Evolutionary conservation across 2,329 filamentous ascomycete species (phyloP).

Genomic region (Aspergillus viridinutans): DNA sequence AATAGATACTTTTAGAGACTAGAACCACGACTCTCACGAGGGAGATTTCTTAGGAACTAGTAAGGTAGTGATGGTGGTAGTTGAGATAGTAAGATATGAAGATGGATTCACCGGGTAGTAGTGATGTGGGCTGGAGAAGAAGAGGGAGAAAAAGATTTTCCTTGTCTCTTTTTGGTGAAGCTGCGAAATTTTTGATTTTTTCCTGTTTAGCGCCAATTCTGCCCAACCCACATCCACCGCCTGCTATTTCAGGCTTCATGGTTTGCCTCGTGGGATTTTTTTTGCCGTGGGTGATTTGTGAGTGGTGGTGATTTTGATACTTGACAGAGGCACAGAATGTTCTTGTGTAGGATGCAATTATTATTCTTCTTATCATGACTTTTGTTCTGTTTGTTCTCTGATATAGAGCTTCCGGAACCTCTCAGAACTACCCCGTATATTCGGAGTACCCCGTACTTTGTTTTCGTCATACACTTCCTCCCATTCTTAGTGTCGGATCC

Average conservation of each 20-base stretch:
- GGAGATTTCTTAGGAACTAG: conserved; percentile 32
- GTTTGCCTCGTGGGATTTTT: conserved; percentile 7
- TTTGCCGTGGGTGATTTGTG: conserved; percentile 5
- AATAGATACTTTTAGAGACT: conserved; percentile 20
- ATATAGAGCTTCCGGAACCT: not conserved
- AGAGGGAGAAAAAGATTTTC: conserved; percentile 15
- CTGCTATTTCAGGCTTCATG: conserved; percentile 8
- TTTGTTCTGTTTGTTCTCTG: not conserved
- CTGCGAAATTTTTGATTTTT: conserved; percentile 25
- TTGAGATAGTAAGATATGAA: conserved; percentile 13
- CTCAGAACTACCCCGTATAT: not conserved
- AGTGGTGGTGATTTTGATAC: not conserved
- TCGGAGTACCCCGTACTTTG: not conserved
- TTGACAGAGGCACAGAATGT: not conserved
- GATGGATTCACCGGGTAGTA: conserved; percentile 9
- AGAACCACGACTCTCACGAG: conserved; percentile 34
- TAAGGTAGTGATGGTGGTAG: conserved; percentile 14
- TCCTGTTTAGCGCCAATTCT: conserved; percentile 19
- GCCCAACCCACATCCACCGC: conserved; percentile 19
- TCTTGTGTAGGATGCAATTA: not conserved
- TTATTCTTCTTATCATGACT: not conserved
- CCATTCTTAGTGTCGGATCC: not conserved
- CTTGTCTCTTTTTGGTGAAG: conserved; percentile 12
- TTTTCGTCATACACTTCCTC: not conserved
- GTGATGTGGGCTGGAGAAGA: conserved; percentile 16